These are phyloP conservation scores for Bryoglossum gracile DNA, from an alignment of 495 filamentous ascomycete genomes.

Conservation along the genomic window DNA sequence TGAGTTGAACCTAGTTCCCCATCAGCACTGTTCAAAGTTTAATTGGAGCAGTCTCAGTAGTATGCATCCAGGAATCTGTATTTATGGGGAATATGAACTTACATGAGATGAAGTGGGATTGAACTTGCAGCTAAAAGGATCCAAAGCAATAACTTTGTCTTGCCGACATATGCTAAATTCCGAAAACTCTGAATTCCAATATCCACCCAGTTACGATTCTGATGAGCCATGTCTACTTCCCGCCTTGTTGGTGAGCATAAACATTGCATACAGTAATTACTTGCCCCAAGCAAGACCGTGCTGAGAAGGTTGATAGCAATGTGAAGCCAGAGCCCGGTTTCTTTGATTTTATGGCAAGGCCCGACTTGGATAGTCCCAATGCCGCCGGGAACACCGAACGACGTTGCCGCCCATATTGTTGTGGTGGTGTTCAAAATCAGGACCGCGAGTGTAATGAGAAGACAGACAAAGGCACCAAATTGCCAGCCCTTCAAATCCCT, in stretches of 20 bases:
- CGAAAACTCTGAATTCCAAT: conserved; percentile 35
- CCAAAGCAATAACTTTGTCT: conserved; percentile 25
- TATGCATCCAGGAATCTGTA: no score
- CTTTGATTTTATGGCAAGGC: conserved; percentile 20
- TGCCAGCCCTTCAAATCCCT: conserved; percentile 9
- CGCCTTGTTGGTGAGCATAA: conserved; percentile 33
- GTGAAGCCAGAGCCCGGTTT: conserved; percentile 27
- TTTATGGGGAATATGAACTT: conserved; percentile 6
- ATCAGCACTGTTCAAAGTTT: not conserved
- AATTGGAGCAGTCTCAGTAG: no score
- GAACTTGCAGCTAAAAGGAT: conserved; percentile 23
- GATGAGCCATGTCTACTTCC: conserved; percentile 35
- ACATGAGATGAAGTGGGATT: conserved; percentile 29
- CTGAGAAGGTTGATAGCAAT: conserved; percentile 33
- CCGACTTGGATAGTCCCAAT: conserved; percentile 19
- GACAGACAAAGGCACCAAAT: conserved; percentile 2
- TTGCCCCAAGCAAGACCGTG: conserved; percentile 33
- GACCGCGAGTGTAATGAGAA: not conserved
- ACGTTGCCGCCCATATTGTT: conserved; percentile 10
- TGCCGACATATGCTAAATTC: conserved; percentile 28
- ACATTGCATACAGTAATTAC: conserved; percentile 39
- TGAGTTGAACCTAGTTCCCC: conserved; percentile 25
- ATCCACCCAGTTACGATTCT: conserved; percentile 30
- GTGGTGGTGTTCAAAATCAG: conserved; percentile 10
- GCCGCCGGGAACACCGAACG: conserved; percentile 12